phyloP scores from a whole-genome alignment of 306 rosid species.

The Argentina anserina region DNA sequence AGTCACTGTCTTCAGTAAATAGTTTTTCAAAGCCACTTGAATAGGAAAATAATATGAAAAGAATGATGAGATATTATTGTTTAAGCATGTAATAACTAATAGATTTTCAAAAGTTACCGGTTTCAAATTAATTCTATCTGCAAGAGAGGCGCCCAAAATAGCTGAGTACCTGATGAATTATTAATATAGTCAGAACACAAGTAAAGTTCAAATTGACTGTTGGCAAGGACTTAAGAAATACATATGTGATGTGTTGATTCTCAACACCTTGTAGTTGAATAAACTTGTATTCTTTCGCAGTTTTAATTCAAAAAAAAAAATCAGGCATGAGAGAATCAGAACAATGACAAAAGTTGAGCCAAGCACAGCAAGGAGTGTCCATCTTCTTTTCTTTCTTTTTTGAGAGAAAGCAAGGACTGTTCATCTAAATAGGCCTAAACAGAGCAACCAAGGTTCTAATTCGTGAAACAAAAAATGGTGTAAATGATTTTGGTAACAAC shows the following conservation, averaged over 20 bases:
- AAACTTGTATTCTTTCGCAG: neutral
- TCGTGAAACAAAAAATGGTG: neutral
- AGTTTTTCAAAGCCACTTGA: neutral
- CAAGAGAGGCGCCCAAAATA: constrained; percentile 80
- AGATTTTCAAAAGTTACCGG: constrained; percentile 45
- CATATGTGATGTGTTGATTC: neutral
- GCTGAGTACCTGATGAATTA: constrained; percentile 78
- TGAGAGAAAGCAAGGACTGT: too few relatives aligned
- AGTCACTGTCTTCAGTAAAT: neutral
- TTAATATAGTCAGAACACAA: constrained; percentile 12
- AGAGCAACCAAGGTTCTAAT: neutral
- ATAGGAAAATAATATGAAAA: neutral
- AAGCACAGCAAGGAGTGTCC: neutral
- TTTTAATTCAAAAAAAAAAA: neutral
- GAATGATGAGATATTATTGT: neutral
- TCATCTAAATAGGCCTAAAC: neutral
- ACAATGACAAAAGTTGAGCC: neutral
- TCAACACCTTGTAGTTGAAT: neutral
- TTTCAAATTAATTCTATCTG: constrained; percentile 54
- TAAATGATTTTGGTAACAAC: neutral
- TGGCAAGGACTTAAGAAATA: neutral
- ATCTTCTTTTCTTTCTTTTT: too few relatives aligned
- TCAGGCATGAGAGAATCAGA: neutral
- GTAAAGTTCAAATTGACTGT: constrained; percentile 9
- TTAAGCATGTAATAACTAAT: neutral